A percentile compares a stretch with the other conserved stretches of the same genome.
Conservation (phyloP, 345 rosid species). For the Toxicodendron radicans region DNA sequence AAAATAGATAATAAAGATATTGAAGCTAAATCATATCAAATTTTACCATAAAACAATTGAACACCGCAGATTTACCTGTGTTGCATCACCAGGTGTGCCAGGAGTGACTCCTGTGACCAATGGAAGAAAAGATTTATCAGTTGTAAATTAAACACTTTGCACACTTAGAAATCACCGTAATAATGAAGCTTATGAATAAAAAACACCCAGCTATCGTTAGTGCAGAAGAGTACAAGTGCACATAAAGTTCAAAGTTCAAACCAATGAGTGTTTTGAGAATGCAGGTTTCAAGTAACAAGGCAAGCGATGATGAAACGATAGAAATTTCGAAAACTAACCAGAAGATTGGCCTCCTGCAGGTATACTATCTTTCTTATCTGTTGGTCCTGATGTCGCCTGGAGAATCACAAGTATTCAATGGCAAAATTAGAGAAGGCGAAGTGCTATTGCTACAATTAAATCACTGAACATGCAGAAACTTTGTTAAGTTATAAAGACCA, state of each 20-base stretch:
- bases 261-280: background rate
- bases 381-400: slow-evolving; percentile 46
- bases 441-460: background rate
- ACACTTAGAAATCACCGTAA: too few relatives aligned
- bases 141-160: background rate
- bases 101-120: slow-evolving; percentile 34
- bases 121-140: background rate
- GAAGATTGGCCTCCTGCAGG: slow-evolving; percentile 52
- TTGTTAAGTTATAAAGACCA: background rate
- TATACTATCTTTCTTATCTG: slow-evolving; percentile 40
- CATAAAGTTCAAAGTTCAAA: too few relatives aligned
- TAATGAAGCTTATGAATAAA: background rate
- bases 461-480: background rate
- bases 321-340: slow-evolving; percentile 43
- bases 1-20: background rate
- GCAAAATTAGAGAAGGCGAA: background rate
- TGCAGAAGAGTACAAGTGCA: background rate
- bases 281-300: background rate
- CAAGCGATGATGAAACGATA: background rate
- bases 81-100: slow-evolving; percentile 17
- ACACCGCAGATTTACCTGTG: slow-evolving; percentile 42
- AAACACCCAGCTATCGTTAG: background rate
- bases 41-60: background rate
- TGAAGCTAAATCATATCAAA: background rate
- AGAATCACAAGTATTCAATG: slow-evolving; percentile 20